phyloP scores from a whole-genome alignment of 495 filamentous ascomycete species.

The Penicillium canariense region DNA sequence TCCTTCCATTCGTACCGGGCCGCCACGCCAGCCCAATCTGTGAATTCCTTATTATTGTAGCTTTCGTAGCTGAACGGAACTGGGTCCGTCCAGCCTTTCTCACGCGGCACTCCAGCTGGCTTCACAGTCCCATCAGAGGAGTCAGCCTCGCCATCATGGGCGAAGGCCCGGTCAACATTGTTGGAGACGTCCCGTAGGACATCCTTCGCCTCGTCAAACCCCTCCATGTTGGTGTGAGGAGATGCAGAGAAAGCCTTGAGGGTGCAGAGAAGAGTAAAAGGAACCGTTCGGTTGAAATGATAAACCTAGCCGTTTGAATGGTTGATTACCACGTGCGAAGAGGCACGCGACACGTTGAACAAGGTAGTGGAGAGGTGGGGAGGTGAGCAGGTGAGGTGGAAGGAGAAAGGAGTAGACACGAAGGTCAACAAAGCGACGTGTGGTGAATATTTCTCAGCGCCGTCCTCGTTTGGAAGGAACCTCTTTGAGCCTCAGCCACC shows the following conservation, averaged over 20 bases:
- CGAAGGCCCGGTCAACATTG: neutral
- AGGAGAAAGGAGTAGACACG: slow-evolving; percentile 2
- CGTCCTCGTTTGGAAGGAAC: no score
- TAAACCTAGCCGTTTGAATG: no score
- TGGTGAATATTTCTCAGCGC: no score
- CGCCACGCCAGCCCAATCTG: slow-evolving; percentile 57
- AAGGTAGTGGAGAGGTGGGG: neutral
- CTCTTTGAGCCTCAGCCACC: no score
- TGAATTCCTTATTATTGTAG: slow-evolving; percentile 33
- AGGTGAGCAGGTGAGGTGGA: neutral
- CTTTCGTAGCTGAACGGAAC: slow-evolving; percentile 54
- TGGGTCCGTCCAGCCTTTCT: slow-evolving; percentile 53
- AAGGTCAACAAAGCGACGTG: neutral
- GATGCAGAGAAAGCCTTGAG: neutral
- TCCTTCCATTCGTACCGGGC: slow-evolving; percentile 79
- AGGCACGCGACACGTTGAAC: neutral
- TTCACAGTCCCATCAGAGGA: slow-evolving; percentile 25
- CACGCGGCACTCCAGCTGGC: slow-evolving; percentile 29
- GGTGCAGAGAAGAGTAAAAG: neutral
- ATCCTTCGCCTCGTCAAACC: slow-evolving; percentile 23
- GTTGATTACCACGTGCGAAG: no score
- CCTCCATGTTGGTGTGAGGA: slow-evolving; percentile 14
- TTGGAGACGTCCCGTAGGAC: slow-evolving; percentile 39
- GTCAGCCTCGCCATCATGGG: slow-evolving; percentile 26
- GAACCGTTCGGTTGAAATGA: no score